These are phyloP conservation scores for Microbotryum scabiosae DNA, from an alignment of 1,284 basidiomycete species.

Conservation along the genomic window DNA sequence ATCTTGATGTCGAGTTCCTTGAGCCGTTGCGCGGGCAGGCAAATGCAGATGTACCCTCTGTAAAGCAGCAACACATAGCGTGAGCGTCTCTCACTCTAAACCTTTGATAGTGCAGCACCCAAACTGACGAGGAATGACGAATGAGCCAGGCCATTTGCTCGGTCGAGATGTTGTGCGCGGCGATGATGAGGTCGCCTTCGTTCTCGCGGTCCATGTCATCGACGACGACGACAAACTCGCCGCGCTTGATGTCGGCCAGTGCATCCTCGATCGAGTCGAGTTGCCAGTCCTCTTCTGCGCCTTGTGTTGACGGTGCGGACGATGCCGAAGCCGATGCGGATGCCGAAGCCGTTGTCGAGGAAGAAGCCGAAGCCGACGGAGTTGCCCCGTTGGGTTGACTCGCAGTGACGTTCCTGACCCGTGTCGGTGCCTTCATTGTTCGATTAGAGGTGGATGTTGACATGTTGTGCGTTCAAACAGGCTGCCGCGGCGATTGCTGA, in stretches of 20 bases:
- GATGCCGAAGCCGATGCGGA: no score
- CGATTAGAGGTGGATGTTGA: no score
- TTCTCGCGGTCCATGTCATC: slow-evolving; percentile 90
- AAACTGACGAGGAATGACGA: slow-evolving; percentile 74
- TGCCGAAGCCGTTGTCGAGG: no score
- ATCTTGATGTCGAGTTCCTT: slow-evolving; percentile 78
- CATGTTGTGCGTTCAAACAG: no score
- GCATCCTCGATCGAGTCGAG: slow-evolving; percentile 73
- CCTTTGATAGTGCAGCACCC: not conserved
- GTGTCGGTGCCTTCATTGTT: no score
- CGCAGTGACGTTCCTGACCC: no score
- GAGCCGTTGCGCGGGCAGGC: slow-evolving; percentile 67
- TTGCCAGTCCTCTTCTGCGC: not conserved
- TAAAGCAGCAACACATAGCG: not conserved
- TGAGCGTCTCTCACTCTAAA: not conserved
- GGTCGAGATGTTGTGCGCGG: slow-evolving; percentile 56
- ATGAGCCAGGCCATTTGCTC: slow-evolving; percentile 99
- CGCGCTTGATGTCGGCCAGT: slow-evolving; percentile 63
- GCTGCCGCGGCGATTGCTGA: no score
- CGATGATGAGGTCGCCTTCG: slow-evolving; percentile 85
- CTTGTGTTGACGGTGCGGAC: no score
- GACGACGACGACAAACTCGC: slow-evolving; percentile 91
- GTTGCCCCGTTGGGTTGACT: no score
- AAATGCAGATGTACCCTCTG: slow-evolving; percentile 91
- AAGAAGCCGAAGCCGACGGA: no score